Percentiles rank a stretch among this genome's conserved stretches.
These are phyloP conservation scores for Colletotrichum horii DNA, from an alignment of 2,329 filamentous ascomycete genomes.

Conservation along the genomic window DNA sequence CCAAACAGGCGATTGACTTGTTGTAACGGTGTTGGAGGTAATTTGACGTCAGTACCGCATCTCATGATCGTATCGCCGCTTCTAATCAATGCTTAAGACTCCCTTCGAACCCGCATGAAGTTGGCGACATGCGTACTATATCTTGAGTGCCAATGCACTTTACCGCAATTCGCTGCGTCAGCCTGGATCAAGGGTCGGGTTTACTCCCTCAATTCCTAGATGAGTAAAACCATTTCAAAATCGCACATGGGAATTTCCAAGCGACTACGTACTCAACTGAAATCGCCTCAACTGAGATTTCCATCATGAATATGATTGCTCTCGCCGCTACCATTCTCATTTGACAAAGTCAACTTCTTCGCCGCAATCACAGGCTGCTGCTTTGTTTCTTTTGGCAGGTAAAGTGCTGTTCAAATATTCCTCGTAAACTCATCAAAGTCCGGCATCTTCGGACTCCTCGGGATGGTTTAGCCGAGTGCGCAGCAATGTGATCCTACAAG, in stretches of 20 bases:
- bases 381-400: too few relatives aligned
- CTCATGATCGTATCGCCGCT: background rate
- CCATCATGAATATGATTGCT: background rate
- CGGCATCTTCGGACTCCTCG: background rate
- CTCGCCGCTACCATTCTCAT: background rate
- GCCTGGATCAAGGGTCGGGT: background rate
- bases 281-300: background rate
- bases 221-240: too few relatives aligned
- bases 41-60: background rate
- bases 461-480: background rate
- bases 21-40: background rate
- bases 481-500: background rate
- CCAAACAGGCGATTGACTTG: background rate
- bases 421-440: background rate
- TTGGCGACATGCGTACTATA: background rate
- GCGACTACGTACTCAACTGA: too few relatives aligned
- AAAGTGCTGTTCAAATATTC: background rate
- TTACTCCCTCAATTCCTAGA: background rate
- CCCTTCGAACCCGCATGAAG: too few relatives aligned
- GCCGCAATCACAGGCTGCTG: fast-evolving
- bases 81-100: background rate
- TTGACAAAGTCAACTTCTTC: too few relatives aligned
- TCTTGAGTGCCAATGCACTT: background rate
- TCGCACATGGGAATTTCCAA: too few relatives aligned
- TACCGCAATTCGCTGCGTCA: too few relatives aligned